A percentile compares a stretch with the other conserved stretches of the same genome.
Evolutionary conservation across 371 early-diverging fungal genomes (phyloP).

Genomic region (Phascolomyces articulosus): DNA sequence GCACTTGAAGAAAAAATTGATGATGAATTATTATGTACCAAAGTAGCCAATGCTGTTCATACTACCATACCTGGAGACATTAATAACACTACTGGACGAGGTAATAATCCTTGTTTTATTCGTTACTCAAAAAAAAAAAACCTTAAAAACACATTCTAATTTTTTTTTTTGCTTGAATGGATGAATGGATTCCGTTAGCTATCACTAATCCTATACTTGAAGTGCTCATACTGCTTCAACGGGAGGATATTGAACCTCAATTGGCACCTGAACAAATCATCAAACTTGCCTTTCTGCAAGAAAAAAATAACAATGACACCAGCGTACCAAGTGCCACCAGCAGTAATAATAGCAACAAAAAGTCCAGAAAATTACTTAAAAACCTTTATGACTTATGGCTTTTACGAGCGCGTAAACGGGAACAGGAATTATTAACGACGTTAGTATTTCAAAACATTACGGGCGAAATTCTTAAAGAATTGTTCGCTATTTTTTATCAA

Average conservation of each 20-base stretch:
- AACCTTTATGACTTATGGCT: constrained; percentile 52
- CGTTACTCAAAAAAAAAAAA: neutral
- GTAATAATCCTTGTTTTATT: too few species aligned
- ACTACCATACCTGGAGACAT: constrained; percentile 30
- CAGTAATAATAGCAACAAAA: constrained; percentile 2
- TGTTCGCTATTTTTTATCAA: constrained; percentile 67
- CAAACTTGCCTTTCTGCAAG: neutral
- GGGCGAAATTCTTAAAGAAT: constrained; percentile 63
- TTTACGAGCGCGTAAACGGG: constrained; percentile 54
- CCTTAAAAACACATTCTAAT: neutral
- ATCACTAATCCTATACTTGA: constrained; percentile 17
- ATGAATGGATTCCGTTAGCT: too few species aligned
- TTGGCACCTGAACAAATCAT: constrained; percentile 45
- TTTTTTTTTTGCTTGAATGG: too few species aligned
- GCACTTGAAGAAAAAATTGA: constrained; percentile 48
- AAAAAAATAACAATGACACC: too few species aligned
- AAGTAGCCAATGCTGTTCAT: constrained; percentile 59
- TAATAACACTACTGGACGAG: constrained; percentile 1
- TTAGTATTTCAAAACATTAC: constrained; percentile 68
- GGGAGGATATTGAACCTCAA: constrained; percentile 44
- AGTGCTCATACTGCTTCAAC: constrained; percentile 45
- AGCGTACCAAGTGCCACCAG: too few species aligned
- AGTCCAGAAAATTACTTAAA: constrained; percentile 30
- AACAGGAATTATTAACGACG: constrained; percentile 57
- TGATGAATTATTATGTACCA: constrained; percentile 55